Evolutionary conservation across 75 land plant genomes (phyloP).

Genomic region (Chamaecyparis obtusa): DNA sequence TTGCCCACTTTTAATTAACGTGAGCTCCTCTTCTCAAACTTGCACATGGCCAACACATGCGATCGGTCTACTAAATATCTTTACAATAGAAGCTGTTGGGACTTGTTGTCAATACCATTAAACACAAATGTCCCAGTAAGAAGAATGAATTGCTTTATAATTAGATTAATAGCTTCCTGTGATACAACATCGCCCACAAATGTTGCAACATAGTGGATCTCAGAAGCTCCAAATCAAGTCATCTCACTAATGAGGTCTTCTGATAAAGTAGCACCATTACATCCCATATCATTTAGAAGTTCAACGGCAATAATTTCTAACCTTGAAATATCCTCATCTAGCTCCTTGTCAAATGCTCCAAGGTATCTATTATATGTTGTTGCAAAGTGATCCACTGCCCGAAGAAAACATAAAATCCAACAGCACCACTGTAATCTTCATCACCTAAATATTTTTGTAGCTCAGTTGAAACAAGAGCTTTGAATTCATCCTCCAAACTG

Average conservation of each 20-base stretch:
- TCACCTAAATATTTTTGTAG: no score
- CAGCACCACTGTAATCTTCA: constrained; percentile 69
- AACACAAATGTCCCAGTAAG: constrained; percentile 79
- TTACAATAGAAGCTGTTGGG: constrained; percentile 44
- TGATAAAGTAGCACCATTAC: constrained; percentile 61
- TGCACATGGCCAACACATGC: neutral
- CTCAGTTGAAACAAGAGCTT: no score
- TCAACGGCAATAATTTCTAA: constrained; percentile 63
- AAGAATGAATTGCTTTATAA: constrained; percentile 89
- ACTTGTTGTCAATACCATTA: constrained; percentile 85
- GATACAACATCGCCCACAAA: constrained; percentile 92
- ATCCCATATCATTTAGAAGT: constrained; percentile 69
- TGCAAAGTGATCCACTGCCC: constrained; percentile 86
- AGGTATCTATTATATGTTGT: constrained; percentile 79
- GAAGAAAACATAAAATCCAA: constrained; percentile 76
- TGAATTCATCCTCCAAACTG: no score
- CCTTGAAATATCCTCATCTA: constrained; percentile 81
- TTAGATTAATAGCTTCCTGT: constrained; percentile 92
- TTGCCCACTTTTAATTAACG: no score
- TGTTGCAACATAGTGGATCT: constrained; percentile 91
- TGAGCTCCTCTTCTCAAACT: no score
- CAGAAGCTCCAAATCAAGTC: constrained; percentile 90
- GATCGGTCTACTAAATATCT: neutral
- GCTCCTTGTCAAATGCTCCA: constrained; percentile 78
- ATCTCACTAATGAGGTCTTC: constrained; percentile 89